Evolutionary conservation across 208 protist genomes (phyloP), one percentile per base, ranked within the genome.

Genomic region (Leptomonas pyrrhocoris): DNA sequence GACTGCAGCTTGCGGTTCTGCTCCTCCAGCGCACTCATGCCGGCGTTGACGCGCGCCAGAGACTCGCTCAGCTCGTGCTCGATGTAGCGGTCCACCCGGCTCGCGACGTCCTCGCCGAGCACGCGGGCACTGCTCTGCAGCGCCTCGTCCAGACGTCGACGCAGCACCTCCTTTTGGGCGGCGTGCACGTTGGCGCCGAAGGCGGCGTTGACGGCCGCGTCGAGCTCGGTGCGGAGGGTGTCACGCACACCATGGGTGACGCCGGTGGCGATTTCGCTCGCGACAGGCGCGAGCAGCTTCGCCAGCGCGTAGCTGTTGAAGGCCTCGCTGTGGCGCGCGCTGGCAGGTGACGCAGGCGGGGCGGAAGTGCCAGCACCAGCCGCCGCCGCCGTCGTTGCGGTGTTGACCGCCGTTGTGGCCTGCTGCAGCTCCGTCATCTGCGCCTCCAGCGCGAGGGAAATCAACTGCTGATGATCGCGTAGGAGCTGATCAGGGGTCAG

Each of bases 401-500:
- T 50, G 5, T 31, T 43, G 28, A 43, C 13, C n/a, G 23, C 19
- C 13, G 59, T 46, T 7, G 48, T 28, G 27, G 46, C 7, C 23
- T 63, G 64, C 78, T 94, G 89, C 36, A 96, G 81, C 80, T 94
- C 85, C 48, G 92, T 94, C 87, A 96, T 96, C 79, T 96, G 89
- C 53, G 92, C 92, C 77, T 96, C 89, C 31, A 96, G 77, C 12
- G 88, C 81, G 15, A 96, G 73, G 48, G 80, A 85, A 34, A 96
- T 55, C 25, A 96, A 80, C 76, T 93, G 84, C 62, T 92, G 79
- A 58, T 93, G 85, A 45, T 93, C 92, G 34, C 88, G 83, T 49
- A 68, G 55, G 57, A 94, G 62, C 66, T 88, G 85, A 13, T 85
- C 81, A 1, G 89, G 88, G 1, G 86, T 84, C 27, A 96, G 79